Conservation (phyloP, 2,329 filamentous ascomycete genomes). For the Venturia effusa region DNA sequence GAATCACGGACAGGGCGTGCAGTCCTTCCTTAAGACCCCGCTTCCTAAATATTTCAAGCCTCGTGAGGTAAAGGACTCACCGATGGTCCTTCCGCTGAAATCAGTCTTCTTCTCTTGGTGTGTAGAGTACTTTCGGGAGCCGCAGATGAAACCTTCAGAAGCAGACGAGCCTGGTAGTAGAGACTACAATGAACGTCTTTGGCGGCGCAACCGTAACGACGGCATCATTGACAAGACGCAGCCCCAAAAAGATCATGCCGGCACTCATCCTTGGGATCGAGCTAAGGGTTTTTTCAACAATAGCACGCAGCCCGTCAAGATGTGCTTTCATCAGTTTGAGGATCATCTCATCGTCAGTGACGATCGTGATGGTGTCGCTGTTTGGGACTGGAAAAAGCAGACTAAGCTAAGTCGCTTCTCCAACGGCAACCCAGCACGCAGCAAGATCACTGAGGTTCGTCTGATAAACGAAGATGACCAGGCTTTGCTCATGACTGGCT, state of each 20-base stretch:
- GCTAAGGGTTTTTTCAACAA: slow-evolving; percentile 79
- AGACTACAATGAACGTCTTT: slow-evolving; percentile 90
- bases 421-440: slow-evolving; percentile 85
- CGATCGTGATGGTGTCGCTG: slow-evolving; percentile 73
- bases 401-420: slow-evolving; percentile 73
- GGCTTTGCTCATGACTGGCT: slow-evolving; percentile 86
- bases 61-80: slow-evolving; percentile 44
- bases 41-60: slow-evolving; percentile 64
- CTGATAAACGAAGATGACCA: slow-evolving; percentile 99
- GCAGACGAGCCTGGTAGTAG: slow-evolving; percentile 92
- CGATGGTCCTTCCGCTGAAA: slow-evolving; percentile 59
- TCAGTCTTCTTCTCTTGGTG: slow-evolving; percentile 92
- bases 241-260: slow-evolving; percentile 80
- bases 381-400: slow-evolving; percentile 88
- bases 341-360: slow-evolving; percentile 90
- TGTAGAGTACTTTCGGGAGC: slow-evolving; percentile 91
- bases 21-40: slow-evolving; percentile 67
- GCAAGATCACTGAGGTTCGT: slow-evolving; percentile 85
- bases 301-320: slow-evolving; percentile 75
- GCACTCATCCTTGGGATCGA: slow-evolving; percentile 77
- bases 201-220: slow-evolving; percentile 87
- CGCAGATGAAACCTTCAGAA: slow-evolving; percentile 94
- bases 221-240: slow-evolving; percentile 86
- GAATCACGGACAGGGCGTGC: slow-evolving; percentile 50
- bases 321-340: slow-evolving; percentile 97